These are phyloP conservation scores for Pseudocercospora fuligena DNA, from an alignment of 2,329 filamentous ascomycete species.

Conservation along the genomic window DNA sequence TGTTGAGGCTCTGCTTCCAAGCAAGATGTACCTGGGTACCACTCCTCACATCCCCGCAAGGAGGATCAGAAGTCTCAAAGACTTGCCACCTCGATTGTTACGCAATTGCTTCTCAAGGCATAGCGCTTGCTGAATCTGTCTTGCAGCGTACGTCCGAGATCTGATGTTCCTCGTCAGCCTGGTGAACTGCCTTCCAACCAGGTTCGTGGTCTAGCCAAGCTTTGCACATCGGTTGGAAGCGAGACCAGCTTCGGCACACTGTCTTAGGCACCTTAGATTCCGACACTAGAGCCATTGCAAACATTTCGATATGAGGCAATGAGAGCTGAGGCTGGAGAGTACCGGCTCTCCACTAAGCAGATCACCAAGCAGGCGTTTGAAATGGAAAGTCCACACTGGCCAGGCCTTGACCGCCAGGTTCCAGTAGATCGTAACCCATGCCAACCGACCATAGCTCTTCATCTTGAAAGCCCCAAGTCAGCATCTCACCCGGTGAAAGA, in stretches of 20 bases:
- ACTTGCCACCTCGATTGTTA: neutral
- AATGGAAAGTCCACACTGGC: slow-evolving; percentile 12
- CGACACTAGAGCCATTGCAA: neutral
- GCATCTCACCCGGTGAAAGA: slow-evolving; percentile 6
- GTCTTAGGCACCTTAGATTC: neutral
- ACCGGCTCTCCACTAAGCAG: neutral
- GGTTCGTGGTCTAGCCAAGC: neutral
- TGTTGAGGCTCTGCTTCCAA: neutral
- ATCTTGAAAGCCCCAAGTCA: slow-evolving; percentile 23
- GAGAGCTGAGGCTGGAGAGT: neutral
- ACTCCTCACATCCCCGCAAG: neutral
- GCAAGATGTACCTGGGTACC: neutral
- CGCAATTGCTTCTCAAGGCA: neutral
- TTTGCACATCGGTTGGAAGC: neutral
- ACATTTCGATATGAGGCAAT: neutral
- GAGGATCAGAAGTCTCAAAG: neutral
- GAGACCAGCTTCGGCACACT: neutral
- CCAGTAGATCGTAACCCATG: slow-evolving; percentile 25
- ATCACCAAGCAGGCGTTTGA: slow-evolving; percentile 5
- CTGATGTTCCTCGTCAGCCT: neutral
- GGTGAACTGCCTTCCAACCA: neutral
- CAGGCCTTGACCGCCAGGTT: slow-evolving; percentile 16
- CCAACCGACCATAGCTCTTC: slow-evolving; percentile 23
- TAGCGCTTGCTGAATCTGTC: neutral
- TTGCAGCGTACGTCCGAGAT: neutral